Evolutionary conservation across 2,329 filamentous ascomycete genomes (phyloP), one percentile per base, ranked within the genome.

Genomic region (Arthrobotrys sinensis): DNA sequence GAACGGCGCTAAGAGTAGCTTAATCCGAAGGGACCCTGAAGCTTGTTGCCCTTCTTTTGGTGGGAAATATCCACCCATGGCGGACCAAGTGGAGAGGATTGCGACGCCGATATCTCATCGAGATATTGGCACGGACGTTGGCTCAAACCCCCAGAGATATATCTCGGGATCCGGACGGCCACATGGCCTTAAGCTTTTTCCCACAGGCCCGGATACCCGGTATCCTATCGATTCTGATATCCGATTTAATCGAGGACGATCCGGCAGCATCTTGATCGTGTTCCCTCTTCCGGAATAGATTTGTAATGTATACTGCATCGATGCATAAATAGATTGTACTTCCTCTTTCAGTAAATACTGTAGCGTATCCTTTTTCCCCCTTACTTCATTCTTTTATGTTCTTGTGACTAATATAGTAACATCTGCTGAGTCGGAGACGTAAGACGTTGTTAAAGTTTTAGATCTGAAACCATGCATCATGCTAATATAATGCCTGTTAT

Each of bases 161-260:
- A 43, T 19, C 53, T 60, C 40, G 36, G 34, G 11, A 16, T 19
- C 55, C 19, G 36, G 55, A 43, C 12, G 36, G 55, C 36, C 55
- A 43, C 55, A 60, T 60, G 55, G 55, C 55, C 55, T 43, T 60
- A 60, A 60, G 55, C 55, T 60, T 60, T 40, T 38, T 19, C 50
- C 19, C 14, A 32, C 24, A 28, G 24, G 24, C 52, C 32, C 28
- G 50, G 19, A 57, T 21, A 57, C 55, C 55, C 34, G 55, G 55
- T 40, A 60, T 60, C 36, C 36, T 40, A 60, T 60, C 36, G 34
- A 60, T 14, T 60, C 34, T 19, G 36, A n/a, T 28, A 60, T 60
- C 55, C 55, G 55, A 60, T 60, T 60, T 40, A 19, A 43, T 28
- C 36, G 55, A 21, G 34, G 21, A 60, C 34, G 55, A 60, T 60